These are phyloP conservation scores for Leucoagaricus sp. DNA, from an alignment of 1,284 basidiomycete species.

Conservation along the genomic window DNA sequence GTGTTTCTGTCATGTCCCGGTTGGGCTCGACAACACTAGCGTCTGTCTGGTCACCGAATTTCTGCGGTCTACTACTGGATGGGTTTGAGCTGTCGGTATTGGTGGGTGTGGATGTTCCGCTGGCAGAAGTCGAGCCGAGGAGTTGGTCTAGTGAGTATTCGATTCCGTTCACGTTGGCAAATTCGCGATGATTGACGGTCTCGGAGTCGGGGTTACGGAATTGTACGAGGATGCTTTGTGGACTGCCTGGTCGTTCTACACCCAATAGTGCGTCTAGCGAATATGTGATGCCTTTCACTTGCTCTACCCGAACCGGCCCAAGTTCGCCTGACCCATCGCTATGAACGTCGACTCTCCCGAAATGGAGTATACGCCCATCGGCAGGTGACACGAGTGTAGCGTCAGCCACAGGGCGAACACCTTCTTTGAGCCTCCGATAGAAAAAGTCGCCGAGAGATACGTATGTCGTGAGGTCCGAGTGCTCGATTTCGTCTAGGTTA, in stretches of 20 bases:
- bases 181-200: conserved; percentile 81
- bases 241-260: conserved; percentile 53
- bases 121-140: conserved; percentile 40
- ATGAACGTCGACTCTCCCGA: conserved; percentile 68
- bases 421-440: conserved; percentile 86
- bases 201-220: conserved; percentile 46
- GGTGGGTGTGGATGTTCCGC: conserved; percentile 30
- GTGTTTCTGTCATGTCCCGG: conserved; percentile 50
- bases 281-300: conserved; percentile 98
- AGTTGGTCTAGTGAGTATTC: conserved; percentile 91
- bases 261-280: conserved; percentile 93
- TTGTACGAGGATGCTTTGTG: conserved; percentile 41
- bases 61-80: conserved; percentile 40
- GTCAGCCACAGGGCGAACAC: conserved; percentile 79
- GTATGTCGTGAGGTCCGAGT: conserved; percentile 77
- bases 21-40: conserved; percentile 64
- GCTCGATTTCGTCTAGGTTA: conserved; percentile 91
- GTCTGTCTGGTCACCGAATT: conserved; percentile 62
- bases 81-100: conserved; percentile 18
- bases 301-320: conserved; percentile 73
- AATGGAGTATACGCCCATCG: conserved; percentile 92
- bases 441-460: conserved; percentile 92
- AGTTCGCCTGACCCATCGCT: background rate
- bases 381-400: conserved; percentile 89
- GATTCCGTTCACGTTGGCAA: conserved; percentile 97